A percentile compares a stretch with the other conserved stretches of the same genome.
phyloP scores from a whole-genome alignment of 108 stramenopile species.

The Aureococcus anophagefferens region DNA sequence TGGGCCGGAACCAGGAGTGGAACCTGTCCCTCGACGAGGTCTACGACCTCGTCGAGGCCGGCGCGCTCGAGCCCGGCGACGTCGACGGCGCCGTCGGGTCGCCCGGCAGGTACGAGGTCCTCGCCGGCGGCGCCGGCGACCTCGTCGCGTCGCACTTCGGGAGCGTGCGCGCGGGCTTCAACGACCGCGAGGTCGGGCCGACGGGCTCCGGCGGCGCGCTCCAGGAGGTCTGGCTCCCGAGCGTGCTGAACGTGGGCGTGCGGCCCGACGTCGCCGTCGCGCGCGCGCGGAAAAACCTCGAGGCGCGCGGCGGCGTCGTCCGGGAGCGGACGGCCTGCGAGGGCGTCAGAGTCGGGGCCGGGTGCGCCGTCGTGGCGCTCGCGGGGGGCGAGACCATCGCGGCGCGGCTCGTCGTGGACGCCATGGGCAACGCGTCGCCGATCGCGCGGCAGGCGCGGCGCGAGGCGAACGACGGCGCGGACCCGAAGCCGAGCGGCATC shows the following conservation, averaged over 20 bases:
- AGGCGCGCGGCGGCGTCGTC: constrained; percentile 44
- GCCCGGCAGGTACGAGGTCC: neutral
- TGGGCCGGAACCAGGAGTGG: constrained; percentile 85
- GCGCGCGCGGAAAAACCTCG: constrained; percentile 19
- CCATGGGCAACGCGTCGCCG: constrained; percentile 84
- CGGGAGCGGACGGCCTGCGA: constrained; percentile 56
- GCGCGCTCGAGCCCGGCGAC: constrained; percentile 64
- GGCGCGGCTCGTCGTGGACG: constrained; percentile 71
- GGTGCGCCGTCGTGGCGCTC: constrained; percentile 12
- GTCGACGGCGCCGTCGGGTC: constrained; percentile 47
- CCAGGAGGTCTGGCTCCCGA: constrained; percentile 1
- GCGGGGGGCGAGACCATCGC: constrained; percentile 47
- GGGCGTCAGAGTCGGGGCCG: constrained; percentile 59
- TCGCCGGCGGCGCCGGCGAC: neutral
- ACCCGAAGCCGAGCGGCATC: constrained; percentile 67
- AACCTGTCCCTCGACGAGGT: constrained; percentile 79
- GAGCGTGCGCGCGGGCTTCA: constrained; percentile 5
- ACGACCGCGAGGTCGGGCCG: neutral
- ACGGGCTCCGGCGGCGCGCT: constrained; percentile 2
- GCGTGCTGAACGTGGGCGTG: constrained; percentile 18
- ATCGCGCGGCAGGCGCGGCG: constrained; percentile 57
- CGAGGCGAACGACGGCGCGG: constrained; percentile 47
- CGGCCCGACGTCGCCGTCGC: constrained; percentile 14
- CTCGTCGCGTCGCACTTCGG: constrained; percentile 15
- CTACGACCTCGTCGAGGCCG: constrained; percentile 57